Conservation (phyloP, 768 basidiomycete genomes). For the Tremella fuciformis region DNA sequence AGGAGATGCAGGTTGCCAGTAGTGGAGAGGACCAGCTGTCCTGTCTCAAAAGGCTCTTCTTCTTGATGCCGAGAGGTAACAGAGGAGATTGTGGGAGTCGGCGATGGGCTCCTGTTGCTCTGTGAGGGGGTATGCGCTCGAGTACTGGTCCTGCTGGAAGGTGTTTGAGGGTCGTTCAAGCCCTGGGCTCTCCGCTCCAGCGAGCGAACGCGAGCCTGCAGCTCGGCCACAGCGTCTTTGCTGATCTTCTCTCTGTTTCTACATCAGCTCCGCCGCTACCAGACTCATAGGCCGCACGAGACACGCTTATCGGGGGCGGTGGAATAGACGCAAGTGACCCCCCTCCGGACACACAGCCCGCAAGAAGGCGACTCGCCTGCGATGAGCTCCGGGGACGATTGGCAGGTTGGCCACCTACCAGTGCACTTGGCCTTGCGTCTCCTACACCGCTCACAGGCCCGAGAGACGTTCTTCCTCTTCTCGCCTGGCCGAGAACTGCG, state of each 20-base stretch:
- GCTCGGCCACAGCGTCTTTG: too few species aligned
- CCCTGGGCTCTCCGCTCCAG: slow-evolving; percentile 3
- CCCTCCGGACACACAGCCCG: not conserved
- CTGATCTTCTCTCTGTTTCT: too few species aligned
- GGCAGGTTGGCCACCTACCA: not conserved
- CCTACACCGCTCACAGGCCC: slow-evolving; percentile 1
- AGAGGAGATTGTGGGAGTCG: not conserved
- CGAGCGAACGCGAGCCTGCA: too few species aligned
- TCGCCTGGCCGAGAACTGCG: not conserved
- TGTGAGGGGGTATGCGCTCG: not conserved
- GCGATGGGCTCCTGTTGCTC: not conserved
- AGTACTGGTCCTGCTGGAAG: not conserved
- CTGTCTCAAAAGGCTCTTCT: not conserved
- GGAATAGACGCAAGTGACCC: not conserved
- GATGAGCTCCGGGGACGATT: not conserved
- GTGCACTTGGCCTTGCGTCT: not conserved
- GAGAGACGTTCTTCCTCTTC: slow-evolving; percentile 3
- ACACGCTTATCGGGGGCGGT: not conserved
- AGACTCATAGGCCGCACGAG: not conserved
- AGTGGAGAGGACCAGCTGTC: slow-evolving; percentile 1
- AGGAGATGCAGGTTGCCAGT: not conserved
- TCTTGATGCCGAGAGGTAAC: not conserved
- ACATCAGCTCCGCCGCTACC: too few species aligned
- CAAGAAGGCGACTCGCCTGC: not conserved
- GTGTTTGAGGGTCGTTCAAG: not conserved